A percentile compares a stretch with the other conserved stretches of the same genome.
Evolutionary conservation across 2,329 filamentous ascomycete species (phyloP).

Genomic region (Sarocladiaceae sp.): DNA sequence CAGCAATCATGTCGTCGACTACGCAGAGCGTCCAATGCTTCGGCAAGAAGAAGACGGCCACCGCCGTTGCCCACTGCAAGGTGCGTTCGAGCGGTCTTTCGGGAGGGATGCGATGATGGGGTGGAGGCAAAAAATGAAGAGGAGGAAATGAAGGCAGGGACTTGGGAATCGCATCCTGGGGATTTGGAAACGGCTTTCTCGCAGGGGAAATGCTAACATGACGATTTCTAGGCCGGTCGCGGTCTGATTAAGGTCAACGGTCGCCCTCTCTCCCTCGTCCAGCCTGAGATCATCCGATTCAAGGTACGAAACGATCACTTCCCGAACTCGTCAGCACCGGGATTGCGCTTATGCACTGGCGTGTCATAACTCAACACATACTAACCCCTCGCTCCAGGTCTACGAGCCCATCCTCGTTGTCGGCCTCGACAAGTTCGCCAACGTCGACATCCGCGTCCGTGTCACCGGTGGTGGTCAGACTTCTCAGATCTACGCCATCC

Average conservation of each 20-base stretch:
- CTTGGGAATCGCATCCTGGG: neutral
- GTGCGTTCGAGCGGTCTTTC: constrained; percentile 38
- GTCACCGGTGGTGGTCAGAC: constrained; percentile 97
- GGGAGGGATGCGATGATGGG: neutral
- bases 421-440: constrained; percentile 93
- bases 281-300: constrained; percentile 96
- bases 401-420: constrained; percentile 98
- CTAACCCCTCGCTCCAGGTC: constrained; percentile 47
- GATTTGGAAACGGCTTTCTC: neutral
- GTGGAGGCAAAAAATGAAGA: constrained; percentile 1
- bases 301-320: constrained; percentile 55
- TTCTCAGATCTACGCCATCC: constrained; percentile 96
- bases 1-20: constrained; percentile 60
- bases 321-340: neutral
- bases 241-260: constrained; percentile 99
- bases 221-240: constrained; percentile 30
- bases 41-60: constrained; percentile 96
- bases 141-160: neutral
- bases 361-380: neutral
- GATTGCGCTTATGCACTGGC: no score
- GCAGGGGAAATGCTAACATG: constrained; percentile 22
- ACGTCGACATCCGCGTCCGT: constrained; percentile 95
- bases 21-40: constrained; percentile 91
- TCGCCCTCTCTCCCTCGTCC: constrained; percentile 85
- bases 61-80: constrained; percentile 89